Evolutionary conservation across 805 yeast species (phyloP).

Genomic region (Candida multigemmis): DNA sequence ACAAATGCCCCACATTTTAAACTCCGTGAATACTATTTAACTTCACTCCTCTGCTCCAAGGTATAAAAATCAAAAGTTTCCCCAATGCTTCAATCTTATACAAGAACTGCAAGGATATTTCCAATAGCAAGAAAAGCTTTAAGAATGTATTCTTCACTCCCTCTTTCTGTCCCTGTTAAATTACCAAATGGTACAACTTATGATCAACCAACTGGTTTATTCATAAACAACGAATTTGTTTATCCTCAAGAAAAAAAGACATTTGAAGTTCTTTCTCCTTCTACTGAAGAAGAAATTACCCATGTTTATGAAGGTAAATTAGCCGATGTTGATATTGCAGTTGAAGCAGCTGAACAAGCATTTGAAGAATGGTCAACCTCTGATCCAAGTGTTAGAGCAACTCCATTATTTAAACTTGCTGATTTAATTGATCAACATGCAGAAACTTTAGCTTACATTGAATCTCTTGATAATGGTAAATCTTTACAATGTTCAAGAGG

Average conservation of each 20-base stretch:
- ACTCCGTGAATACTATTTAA: too few species aligned
- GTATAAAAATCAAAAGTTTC: too few species aligned
- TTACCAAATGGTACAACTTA: slow-evolving; percentile 68
- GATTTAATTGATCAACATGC: slow-evolving; percentile 65
- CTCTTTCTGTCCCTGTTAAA: slow-evolving; percentile 36
- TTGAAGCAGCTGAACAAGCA: slow-evolving; percentile 75
- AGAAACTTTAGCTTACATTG: slow-evolving; percentile 70
- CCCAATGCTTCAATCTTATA: too few species aligned
- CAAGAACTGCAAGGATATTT: too few species aligned
- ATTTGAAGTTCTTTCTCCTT: slow-evolving; percentile 56
- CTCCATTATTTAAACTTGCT: slow-evolving; percentile 61
- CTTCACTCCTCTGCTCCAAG: too few species aligned
- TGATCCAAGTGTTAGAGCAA: slow-evolving; percentile 63
- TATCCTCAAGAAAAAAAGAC: slow-evolving; percentile 46
- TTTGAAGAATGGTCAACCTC: slow-evolving; percentile 62
- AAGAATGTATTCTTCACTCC: slow-evolving; percentile 20
- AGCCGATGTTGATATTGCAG: slow-evolving; percentile 79
- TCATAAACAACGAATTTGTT: slow-evolving; percentile 80
- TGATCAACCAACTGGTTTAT: slow-evolving; percentile 81
- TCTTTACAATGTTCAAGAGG: slow-evolving; percentile 61
- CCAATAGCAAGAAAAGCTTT: slow-evolving; percentile 2
- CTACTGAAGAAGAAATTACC: slow-evolving; percentile 62
- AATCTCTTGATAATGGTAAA: slow-evolving; percentile 86
- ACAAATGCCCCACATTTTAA: too few species aligned
- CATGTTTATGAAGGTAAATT: slow-evolving; percentile 67